A percentile compares a stretch with the other conserved stretches of the same genome.
Conservation (phyloP, 441 rosid genomes). For the Syzygium syzygioides region DNA sequence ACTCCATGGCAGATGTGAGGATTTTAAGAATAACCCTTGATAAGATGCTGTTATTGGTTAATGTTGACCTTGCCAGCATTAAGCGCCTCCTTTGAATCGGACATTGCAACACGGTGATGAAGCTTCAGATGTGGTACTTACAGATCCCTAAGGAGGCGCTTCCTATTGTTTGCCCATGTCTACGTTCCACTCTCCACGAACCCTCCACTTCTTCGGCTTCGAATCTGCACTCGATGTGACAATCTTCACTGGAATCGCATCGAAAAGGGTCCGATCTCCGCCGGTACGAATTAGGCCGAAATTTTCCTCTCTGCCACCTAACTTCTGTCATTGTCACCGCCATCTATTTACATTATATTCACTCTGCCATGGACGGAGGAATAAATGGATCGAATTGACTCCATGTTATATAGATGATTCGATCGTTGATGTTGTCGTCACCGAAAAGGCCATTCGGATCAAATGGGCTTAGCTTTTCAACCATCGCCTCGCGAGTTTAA, state of each 20-base stretch:
- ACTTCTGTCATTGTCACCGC: not conserved
- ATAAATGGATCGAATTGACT: not conserved
- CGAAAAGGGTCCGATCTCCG: not conserved
- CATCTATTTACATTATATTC: not conserved
- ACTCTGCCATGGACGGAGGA: not conserved
- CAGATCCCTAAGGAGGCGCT: rapidly evolving
- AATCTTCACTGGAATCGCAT: not conserved
- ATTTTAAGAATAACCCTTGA: not conserved
- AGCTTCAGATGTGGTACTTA: not conserved
- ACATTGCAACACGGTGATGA: not conserved
- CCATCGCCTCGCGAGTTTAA: not conserved
- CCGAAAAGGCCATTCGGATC: not conserved
- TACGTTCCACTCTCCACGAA: not conserved
- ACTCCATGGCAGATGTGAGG: rapidly evolving
- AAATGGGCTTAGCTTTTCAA: not conserved
- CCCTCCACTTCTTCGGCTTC: not conserved
- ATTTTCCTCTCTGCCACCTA: not conserved
- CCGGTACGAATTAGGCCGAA: not conserved
- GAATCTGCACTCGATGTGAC: not conserved
- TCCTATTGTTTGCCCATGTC: rapidly evolving
- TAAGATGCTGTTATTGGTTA: no score
- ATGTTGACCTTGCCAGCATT: rapidly evolving
- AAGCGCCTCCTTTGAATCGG: not conserved
- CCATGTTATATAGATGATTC: not conserved
- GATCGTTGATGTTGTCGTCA: not conserved